phyloP scores from a whole-genome alignment of 148 eudicot genomes.

The Persicaria tinctoria region DNA sequence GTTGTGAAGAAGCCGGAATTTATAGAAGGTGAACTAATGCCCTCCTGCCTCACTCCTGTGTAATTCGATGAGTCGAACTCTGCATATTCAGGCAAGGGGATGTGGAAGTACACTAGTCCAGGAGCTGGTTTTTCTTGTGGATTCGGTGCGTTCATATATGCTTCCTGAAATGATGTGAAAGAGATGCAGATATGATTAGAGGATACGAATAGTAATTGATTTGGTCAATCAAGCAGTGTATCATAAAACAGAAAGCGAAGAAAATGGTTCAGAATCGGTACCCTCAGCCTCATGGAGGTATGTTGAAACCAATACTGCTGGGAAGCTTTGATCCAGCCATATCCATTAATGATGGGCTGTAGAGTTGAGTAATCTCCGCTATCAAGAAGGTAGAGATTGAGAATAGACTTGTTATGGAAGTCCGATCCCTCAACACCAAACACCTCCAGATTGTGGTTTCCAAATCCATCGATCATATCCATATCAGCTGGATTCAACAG shows the following conservation, averaged over 20 bases:
- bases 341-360: conserved; percentile 43
- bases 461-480: conserved; percentile 67
- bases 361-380: conserved; percentile 92
- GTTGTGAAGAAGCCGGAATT: conserved; percentile 86
- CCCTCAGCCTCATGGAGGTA: conserved; percentile 60
- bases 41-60: conserved; percentile 79
- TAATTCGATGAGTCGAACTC: conserved; percentile 55
- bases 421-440: conserved; percentile 58
- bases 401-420: conserved; percentile 61
- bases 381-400: conserved; percentile 82
- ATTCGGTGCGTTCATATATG: conserved; percentile 35
- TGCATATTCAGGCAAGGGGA: conserved; percentile 82
- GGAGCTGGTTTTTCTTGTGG: conserved; percentile 57
- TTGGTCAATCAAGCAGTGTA: neutral
- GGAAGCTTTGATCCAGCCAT: conserved; percentile 92
- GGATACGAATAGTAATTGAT: no score
- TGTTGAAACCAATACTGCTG: conserved; percentile 81
- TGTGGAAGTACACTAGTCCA: conserved; percentile 82
- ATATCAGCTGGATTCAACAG: conserved; percentile 53
- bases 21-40: conserved; percentile 61
- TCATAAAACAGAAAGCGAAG: neutral
- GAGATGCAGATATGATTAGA: no score
- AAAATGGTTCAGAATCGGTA: conserved; percentile 17
- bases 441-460: conserved; percentile 84
- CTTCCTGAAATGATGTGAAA: conserved; percentile 32